Base-by-base conservation (phyloP, 163 green algal genomes). In the Scenedesmus sp. region DNA sequence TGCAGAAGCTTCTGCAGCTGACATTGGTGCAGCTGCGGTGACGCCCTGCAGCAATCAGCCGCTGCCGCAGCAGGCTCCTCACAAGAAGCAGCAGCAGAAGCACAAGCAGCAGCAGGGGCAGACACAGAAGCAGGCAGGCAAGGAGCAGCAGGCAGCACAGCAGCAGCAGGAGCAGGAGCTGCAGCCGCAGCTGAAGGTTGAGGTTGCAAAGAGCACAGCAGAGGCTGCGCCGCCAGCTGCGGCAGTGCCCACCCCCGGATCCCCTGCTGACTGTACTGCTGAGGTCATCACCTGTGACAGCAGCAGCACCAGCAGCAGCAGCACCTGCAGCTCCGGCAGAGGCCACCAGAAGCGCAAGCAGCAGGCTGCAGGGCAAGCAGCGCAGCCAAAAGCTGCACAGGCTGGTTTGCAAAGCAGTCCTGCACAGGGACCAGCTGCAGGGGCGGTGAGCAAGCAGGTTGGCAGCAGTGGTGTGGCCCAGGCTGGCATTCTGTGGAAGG, bases 111-210 rank as follows among this genome's bases (percentile, higher is more conserved):
- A 59, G 82, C n/a, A 81, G 34, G 3, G 59, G 84, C 60, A 64
- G 84, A 18, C 46, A 16, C 59, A 46, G 26, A 16, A 60, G 20
- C 59, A 67, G 73, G 55, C 52, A 60, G 56, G 34, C 57, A 1
- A 83, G 66, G 3, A 56, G 18, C 82, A 74, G 26, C 56, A 76
- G 6, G 57, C 18, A 87, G 82, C 26, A 56, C 55, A 23, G 57
- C 84, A 84, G 85, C 64, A 82, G 85, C 55, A 90, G 52, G 84
- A 60, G n/a, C 9, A n/a, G 83, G 18, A 26, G 62, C 12, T 81
- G 87, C 52, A 91, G 87, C 26, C 26, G 76, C 87, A 87, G 87
- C 34, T 91, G 26, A 91, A 66, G 13, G 56, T 83, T 7, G 16
- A 60, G 46, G 46, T 62, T 23, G 46, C 15, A 9, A 23, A 26